Evolutionary conservation across 1,139 yeast species (phyloP), one percentile per base, ranked within the genome.

Genomic region (Candida sp.): DNA sequence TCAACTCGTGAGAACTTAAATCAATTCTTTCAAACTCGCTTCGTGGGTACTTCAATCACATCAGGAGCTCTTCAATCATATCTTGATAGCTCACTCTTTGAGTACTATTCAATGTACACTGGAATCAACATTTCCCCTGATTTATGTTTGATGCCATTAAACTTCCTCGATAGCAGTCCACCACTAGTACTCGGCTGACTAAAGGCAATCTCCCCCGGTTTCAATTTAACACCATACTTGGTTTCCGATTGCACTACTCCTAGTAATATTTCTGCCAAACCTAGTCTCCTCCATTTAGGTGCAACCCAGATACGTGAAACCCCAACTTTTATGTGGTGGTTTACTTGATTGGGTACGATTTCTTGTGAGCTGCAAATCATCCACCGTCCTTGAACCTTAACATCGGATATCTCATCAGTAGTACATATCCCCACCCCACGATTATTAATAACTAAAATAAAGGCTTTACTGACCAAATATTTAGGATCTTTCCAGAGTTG

Each of bases 131-230:
- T 46, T 49, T 73, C 75, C 0, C 84, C 84, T 32, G 74, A 64
- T 47, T 71, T 75, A 50, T 80, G 84, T 19, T 42, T 49, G 0
- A 70, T 75, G 0, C 82, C 82, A 53, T 77, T 78, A 54, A 77
- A 81, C 23, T 55, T 57, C 39, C 54, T 56, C 0, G 90, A 87
- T 33, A 85, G 64, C 38, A 68, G 61, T 2, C 79, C 77, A 0
- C 93, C 93, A 33, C 74, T 66, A 35, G 70, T 73, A 50, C 87
- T 81, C 0, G 91, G 91, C 57, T 85, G 93, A 44, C 89, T 82
- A 75, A 87, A 85, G 0, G 81, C 86, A 2, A 84, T 62, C 43
- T 78, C 72, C 4, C 45, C 47, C 43, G 60, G 71, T 1, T 59
- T 59, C 11, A 84, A 53, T 0, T 30, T 45, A 36, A 76, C 53